Base-by-base conservation (phyloP, 345 rosid species). In the Lepidium sativum region DNA sequence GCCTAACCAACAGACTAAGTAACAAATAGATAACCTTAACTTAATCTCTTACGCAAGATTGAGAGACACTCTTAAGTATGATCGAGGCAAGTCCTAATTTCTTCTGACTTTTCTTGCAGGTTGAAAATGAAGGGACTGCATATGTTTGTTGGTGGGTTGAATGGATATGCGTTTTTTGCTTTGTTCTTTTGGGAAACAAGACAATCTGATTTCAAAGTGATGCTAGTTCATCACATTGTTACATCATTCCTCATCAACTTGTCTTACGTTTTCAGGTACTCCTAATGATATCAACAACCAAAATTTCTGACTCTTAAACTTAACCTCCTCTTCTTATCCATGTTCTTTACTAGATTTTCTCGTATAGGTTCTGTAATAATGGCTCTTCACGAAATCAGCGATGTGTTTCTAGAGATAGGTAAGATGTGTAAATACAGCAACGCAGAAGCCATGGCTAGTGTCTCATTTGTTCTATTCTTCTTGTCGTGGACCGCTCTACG, bases 1-100 rank as follows among this genome's bases (percentile, higher is more conserved):
- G 95, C 98, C 92, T 45, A 81, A 87, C 65, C 92, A 80, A 60
- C 83, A 81, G 84, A 83, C 79, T 45, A 92, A 89, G 97, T 92
- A 73, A 78, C 29, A 44, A 51, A 50, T 33, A 44, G 41, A 50
- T 33, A 57, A 57, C 10, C 57, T 37, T 56, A 13, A 16, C 23
- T 13, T 51, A 40, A 1, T 60, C 0, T 15, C 14, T 20, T 20
- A 32, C 23, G 12, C 52, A n/a, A 60, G 12, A 12, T 25, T 8
- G 31, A 45, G 60, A 69, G 60, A 32, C 29, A 51, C 54, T 33
- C 10, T 12, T 1, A 13, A 59, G 6, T 40, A 5, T 50, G 5
- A 27, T 11, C n/a, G n/a, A n/a, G n/a, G 1, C 9, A 52, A 69
- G 2, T 18, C 29, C 55, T 67, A 47, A 14, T 14, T 13, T 40